Conservation (phyloP, 176 grass and related monocot species). For the Chloris gayana region DNA sequence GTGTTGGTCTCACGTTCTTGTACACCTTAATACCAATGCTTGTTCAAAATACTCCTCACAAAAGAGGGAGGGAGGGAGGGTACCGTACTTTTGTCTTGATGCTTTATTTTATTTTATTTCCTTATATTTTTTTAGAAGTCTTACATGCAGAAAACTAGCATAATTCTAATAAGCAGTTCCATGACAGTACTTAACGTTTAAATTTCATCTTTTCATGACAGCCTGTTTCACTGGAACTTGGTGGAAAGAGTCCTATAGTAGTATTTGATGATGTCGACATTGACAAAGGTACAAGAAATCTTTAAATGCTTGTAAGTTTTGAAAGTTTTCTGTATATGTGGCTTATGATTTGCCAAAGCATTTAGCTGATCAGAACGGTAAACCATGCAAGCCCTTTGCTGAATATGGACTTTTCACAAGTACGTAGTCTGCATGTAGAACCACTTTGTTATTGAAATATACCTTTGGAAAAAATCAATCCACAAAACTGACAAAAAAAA, state of each 20-base stretch:
- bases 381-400: background rate
- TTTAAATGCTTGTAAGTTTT: slow-evolving; percentile 16
- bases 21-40: background rate
- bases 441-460: slow-evolving; percentile 10
- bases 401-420: background rate
- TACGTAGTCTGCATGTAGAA: background rate
- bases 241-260: slow-evolving; percentile 97
- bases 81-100: background rate
- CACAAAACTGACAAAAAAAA: background rate
- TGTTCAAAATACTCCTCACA: background rate
- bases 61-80: background rate
- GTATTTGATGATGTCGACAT: slow-evolving; percentile 98
- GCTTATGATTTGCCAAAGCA: background rate
- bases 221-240: slow-evolving; percentile 98
- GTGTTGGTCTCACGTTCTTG: background rate
- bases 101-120: background rate
- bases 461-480: background rate
- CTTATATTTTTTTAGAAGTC: slow-evolving; percentile 8
- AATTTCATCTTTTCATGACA: slow-evolving; percentile 51
- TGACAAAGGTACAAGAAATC: slow-evolving; percentile 73
- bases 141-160: background rate
- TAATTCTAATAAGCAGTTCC: slow-evolving; percentile 12
- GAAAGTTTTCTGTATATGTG: background rate
- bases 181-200: slow-evolving; percentile 11
- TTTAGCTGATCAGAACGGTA: background rate